A percentile compares a stretch with the other conserved stretches of the same genome.
phyloP scores from a whole-genome alignment of 2,329 filamentous ascomycete genomes.

The Lachnellula occidentalis region DNA sequence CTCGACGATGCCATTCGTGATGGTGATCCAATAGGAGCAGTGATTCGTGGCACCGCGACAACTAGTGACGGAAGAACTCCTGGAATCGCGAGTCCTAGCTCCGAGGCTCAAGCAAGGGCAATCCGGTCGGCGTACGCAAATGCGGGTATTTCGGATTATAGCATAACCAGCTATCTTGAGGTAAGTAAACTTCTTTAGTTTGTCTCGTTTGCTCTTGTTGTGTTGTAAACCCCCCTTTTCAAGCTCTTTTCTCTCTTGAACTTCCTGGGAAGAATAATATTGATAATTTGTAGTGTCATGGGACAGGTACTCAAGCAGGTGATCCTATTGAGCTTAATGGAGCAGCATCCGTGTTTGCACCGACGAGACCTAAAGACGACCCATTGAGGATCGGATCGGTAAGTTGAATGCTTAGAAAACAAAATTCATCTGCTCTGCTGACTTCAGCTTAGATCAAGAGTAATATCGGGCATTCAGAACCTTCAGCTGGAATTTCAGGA shows the following conservation, averaged over 20 bases:
- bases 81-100: conserved; percentile 40
- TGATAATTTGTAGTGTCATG: conserved; percentile 15
- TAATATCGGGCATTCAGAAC: conserved; percentile 23
- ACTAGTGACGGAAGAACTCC: conserved; percentile 42
- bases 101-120: conserved; percentile 35
- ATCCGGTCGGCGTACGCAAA: conserved; percentile 9
- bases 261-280: background rate
- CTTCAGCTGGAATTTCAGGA: conserved; percentile 5
- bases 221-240: no score
- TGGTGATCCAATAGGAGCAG: conserved; percentile 37
- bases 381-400: background rate
- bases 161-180: no score
- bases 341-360: conserved; percentile 7
- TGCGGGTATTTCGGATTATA: conserved; percentile 2
- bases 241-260: no score
- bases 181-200: no score
- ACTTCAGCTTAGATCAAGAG: conserved; percentile 15
- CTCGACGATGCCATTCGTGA: conserved; percentile 36
- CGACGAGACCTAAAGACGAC: background rate
- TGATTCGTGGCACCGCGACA: conserved; percentile 36
- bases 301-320: conserved; percentile 16
- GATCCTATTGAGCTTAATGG: conserved; percentile 15
- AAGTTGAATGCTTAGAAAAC: background rate
- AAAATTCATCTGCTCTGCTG: background rate
- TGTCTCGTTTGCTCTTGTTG: no score